These are phyloP conservation scores for Globisporangium middletonii DNA, from an alignment of 352 stramenopile genomes.

Conservation along the genomic window DNA sequence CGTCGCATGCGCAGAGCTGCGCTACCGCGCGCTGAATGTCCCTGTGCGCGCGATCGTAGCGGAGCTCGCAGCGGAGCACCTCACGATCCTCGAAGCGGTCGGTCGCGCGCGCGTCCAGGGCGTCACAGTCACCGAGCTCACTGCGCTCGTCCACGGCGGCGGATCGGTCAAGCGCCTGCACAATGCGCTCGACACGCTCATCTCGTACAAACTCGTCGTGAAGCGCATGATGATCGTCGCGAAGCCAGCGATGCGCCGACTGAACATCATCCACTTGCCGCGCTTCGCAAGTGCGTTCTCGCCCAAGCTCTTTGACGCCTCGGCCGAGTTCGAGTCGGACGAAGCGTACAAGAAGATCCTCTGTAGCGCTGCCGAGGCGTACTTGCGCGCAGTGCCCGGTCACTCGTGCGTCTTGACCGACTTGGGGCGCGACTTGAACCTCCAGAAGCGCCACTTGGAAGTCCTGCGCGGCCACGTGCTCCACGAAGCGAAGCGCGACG, in stretches of 20 bases:
- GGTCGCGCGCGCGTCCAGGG: slow-evolving; percentile 40
- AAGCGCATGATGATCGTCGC: slow-evolving; percentile 82
- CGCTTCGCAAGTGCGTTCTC: slow-evolving; percentile 55
- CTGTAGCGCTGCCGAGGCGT: slow-evolving; percentile 40
- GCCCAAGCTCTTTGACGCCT: slow-evolving; percentile 62
- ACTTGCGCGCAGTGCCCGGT: slow-evolving; percentile 52
- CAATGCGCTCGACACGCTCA: slow-evolving; percentile 68
- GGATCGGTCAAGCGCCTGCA: slow-evolving; percentile 67
- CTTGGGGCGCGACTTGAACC: slow-evolving; percentile 52
- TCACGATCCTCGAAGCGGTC: slow-evolving; percentile 60
- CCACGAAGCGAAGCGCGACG: slow-evolving; percentile 59
- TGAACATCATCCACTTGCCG: slow-evolving; percentile 80
- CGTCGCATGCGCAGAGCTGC: slow-evolving; percentile 58
- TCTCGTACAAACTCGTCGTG: slow-evolving; percentile 72
- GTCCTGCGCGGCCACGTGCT: slow-evolving; percentile 58
- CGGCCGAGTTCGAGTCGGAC: slow-evolving; percentile 76
- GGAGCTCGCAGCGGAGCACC: slow-evolving; percentile 55
- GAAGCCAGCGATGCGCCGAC: slow-evolving; percentile 42
- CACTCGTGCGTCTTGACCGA: slow-evolving; percentile 65
- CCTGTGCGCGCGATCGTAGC: slow-evolving; percentile 49
- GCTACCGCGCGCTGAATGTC: slow-evolving; percentile 65
- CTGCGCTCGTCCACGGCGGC: slow-evolving; percentile 18
- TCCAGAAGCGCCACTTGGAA: slow-evolving; percentile 69
- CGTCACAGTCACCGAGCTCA: slow-evolving; percentile 49
- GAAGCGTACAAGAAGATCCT: slow-evolving; percentile 72